Conservation (phyloP, 768 basidiomycete genomes). For the Epithele typhae region DNA sequence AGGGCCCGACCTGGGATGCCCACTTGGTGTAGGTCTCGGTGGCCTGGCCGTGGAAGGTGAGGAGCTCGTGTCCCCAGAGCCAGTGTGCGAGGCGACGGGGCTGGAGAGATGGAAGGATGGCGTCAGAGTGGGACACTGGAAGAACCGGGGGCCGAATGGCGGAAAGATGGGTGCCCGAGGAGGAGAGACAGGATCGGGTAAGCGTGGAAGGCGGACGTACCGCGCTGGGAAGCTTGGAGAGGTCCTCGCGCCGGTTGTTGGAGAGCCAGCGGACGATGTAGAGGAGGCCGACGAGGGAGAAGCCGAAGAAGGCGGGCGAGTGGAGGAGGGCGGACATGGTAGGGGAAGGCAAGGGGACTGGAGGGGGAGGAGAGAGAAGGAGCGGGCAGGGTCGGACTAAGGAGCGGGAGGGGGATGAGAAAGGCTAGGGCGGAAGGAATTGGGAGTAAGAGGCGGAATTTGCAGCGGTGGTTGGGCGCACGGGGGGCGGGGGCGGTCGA, state of each 20-base stretch:
- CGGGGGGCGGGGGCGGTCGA: no score
- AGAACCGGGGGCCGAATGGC: neutral
- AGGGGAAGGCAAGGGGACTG: neutral
- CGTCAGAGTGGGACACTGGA: neutral
- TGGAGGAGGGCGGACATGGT: slow-evolving; percentile 6
- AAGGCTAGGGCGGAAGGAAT: no score
- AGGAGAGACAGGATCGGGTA: no score
- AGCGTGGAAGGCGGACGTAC: slow-evolving; percentile 4
- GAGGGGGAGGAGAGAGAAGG: neutral
- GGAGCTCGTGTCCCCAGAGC: slow-evolving; percentile 36
- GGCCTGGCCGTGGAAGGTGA: slow-evolving; percentile 29
- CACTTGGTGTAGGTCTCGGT: slow-evolving; percentile 31
- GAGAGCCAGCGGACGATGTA: slow-evolving; percentile 15
- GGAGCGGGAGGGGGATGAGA: no score
- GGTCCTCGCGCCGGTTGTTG: slow-evolving; percentile 9
- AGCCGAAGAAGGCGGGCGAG: slow-evolving; percentile 5
- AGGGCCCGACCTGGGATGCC: slow-evolving; percentile 28
- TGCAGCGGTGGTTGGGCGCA: no score
- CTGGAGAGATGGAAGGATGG: slow-evolving; percentile 2
- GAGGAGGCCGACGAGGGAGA: slow-evolving; percentile 11
- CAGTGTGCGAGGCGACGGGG: slow-evolving; percentile 14
- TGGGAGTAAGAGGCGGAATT: no score
- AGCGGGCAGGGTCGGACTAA: no score
- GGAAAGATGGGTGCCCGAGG: no score
- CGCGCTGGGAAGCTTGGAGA: slow-evolving; percentile 15